Evolutionary conservation across 306 rosid species (phyloP).

Genomic region (Glycyrrhiza uralensis): DNA sequence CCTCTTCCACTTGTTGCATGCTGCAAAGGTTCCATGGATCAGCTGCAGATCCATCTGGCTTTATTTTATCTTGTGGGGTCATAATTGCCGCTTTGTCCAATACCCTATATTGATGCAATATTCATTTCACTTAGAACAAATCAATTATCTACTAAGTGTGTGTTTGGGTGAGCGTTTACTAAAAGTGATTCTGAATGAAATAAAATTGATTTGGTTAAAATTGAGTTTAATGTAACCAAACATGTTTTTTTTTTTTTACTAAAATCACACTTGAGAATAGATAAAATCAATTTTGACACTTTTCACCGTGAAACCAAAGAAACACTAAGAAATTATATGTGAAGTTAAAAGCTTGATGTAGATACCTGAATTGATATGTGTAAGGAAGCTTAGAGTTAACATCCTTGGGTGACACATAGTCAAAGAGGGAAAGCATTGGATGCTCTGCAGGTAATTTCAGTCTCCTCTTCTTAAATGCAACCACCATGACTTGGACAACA

Average conservation of each 20-base stretch:
- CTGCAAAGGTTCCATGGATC: constrained; percentile 83
- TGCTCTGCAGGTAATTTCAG: constrained; percentile 42
- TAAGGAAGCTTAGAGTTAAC: constrained; percentile 61
- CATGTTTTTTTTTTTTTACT: no score
- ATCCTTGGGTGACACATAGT: constrained; percentile 47
- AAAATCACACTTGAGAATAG: no score
- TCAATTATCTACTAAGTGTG: not conserved
- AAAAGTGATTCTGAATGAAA: no score
- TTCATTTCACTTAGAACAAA: not conserved
- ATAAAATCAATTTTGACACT: no score
- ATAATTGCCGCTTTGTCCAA: constrained; percentile 81
- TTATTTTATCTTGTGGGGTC: constrained; percentile 44
- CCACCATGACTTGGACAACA: constrained; percentile 63
- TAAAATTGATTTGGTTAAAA: no score
- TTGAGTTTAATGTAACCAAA: no score
- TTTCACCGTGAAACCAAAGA: no score
- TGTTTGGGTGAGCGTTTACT: no score
- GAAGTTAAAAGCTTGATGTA: not conserved
- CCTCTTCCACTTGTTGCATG: constrained; percentile 88
- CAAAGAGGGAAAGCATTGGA: constrained; percentile 56
- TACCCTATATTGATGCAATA: constrained; percentile 40
- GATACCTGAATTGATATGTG: constrained; percentile 79
- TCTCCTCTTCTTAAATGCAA: constrained; percentile 54
- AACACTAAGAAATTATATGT: no score
- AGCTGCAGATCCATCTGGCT: constrained; percentile 63